Conservation (phyloP, 1,284 basidiomycete genomes). For the Ustilago tritici region DNA sequence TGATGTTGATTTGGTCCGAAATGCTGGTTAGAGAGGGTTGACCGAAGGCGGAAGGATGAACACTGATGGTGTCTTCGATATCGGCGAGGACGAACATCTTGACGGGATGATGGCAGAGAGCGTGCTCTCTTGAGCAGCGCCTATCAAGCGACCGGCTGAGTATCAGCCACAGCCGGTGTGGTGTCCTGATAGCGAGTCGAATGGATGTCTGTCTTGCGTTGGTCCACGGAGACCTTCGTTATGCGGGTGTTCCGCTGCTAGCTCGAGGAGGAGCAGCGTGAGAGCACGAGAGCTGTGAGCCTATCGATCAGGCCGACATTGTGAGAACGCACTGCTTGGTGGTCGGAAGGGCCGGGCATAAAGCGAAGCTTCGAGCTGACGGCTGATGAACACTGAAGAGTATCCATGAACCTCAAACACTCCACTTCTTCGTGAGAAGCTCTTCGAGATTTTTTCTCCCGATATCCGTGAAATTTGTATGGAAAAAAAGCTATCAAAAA, state of each 20-base stretch:
- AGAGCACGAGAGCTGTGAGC: background rate
- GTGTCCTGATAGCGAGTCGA: too few species aligned
- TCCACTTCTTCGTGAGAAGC: constrained; percentile 28
- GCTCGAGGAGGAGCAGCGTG: background rate
- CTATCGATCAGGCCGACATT: constrained; percentile 14
- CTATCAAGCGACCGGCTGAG: too few species aligned
- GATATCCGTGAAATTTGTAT: constrained; percentile 25
- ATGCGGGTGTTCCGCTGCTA: background rate
- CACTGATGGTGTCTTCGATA: constrained; percentile 78
- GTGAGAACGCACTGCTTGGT: background rate
- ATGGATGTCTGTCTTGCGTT: background rate
- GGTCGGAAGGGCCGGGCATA: background rate
- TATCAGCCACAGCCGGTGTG: too few species aligned
- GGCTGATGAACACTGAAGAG: background rate
- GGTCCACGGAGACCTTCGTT: background rate
- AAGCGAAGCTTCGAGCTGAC: background rate
- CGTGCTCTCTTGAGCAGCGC: too few species aligned
- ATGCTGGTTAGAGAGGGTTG: constrained; percentile 79
- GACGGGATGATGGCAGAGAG: background rate
- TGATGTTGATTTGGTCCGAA: constrained; percentile 85
- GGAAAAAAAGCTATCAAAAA: background rate
- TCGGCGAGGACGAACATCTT: constrained; percentile 62
- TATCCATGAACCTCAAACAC: constrained; percentile 1
- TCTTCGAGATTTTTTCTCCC: constrained; percentile 25
- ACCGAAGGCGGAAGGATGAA: constrained; percentile 82